Percentiles rank a stretch among this genome's conserved stretches.
Conservation (phyloP, 2,329 filamentous ascomycete species). For the Chaetothyriales sp. region DNA sequence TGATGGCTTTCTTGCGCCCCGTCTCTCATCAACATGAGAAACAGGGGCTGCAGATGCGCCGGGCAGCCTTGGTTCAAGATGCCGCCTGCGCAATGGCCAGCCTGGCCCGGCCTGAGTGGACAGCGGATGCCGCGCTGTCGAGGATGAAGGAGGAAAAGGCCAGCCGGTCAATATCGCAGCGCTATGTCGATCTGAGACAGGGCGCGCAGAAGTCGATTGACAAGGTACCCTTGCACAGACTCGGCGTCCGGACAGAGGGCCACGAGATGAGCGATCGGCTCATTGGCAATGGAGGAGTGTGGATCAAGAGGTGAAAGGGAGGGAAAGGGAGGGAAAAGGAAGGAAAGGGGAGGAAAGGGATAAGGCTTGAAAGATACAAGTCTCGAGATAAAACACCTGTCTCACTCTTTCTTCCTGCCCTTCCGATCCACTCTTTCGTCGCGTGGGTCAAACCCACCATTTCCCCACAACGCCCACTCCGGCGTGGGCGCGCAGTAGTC, state of each 20-base stretch:
- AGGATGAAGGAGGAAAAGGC: conserved; percentile 26
- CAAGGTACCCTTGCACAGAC: conserved; percentile 44
- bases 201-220: conserved; percentile 42
- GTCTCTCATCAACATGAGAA: conserved; percentile 24
- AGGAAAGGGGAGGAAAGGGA: background rate
- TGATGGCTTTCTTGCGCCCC: conserved; percentile 48
- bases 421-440: conserved; percentile 81
- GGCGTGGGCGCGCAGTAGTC: conserved; percentile 86
- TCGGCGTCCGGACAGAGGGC: conserved; percentile 41
- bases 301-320: conserved; percentile 9
- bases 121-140: conserved; percentile 19
- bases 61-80: conserved; percentile 24
- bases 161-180: conserved; percentile 31
- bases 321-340: background rate
- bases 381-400: no score
- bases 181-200: conserved; percentile 36
- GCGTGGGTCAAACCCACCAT: conserved; percentile 83
- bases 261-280: conserved; percentile 12
- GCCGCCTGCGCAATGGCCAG: conserved; percentile 24
- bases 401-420: conserved; percentile 32
- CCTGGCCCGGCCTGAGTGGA: conserved; percentile 29
- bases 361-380: background rate
- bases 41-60: conserved; percentile 26
- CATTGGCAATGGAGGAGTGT: conserved; percentile 17
- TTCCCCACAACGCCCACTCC: conserved; percentile 90